Conservation (phyloP, 805 yeast genomes). For the Isabelozyma rhagii region DNA sequence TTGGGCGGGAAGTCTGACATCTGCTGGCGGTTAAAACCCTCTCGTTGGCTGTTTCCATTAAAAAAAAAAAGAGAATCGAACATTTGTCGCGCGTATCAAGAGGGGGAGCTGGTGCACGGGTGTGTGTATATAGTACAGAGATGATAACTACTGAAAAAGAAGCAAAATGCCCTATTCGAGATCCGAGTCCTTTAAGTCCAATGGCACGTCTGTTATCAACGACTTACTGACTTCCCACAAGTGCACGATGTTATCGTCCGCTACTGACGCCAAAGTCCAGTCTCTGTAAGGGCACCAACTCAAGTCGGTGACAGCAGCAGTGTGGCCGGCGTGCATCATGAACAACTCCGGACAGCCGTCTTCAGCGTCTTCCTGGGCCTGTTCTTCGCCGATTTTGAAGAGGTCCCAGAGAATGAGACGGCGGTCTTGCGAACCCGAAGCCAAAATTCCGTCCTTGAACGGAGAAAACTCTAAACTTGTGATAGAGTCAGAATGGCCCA, state of each 20-base stretch:
- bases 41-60: neutral
- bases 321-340: slow-evolving; percentile 93
- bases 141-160: no score
- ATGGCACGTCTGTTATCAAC: slow-evolving; percentile 15
- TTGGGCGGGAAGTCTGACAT: slow-evolving; percentile 48
- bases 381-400: slow-evolving; percentile 77
- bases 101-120: neutral
- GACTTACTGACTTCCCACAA: slow-evolving; percentile 48
- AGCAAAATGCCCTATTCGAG: slow-evolving; percentile 18
- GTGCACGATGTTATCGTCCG: slow-evolving; percentile 60
- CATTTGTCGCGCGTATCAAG: neutral
- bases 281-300: slow-evolving; percentile 67
- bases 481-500: slow-evolving; percentile 75
- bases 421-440: slow-evolving; percentile 75
- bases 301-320: slow-evolving; percentile 71
- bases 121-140: no score
- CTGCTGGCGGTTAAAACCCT: neutral
- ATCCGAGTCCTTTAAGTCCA: slow-evolving; percentile 11
- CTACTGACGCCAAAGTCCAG: slow-evolving; percentile 71
- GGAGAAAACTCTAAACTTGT: slow-evolving; percentile 78
- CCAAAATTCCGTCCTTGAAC: slow-evolving; percentile 69
- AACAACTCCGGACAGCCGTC: slow-evolving; percentile 87
- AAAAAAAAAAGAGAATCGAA: no score
- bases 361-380: slow-evolving; percentile 80
- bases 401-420: slow-evolving; percentile 82